Evolutionary conservation across 176 grass and related monocot genomes (phyloP), one percentile per base, ranked within the genome.

Genomic region (Carex scoparia): DNA sequence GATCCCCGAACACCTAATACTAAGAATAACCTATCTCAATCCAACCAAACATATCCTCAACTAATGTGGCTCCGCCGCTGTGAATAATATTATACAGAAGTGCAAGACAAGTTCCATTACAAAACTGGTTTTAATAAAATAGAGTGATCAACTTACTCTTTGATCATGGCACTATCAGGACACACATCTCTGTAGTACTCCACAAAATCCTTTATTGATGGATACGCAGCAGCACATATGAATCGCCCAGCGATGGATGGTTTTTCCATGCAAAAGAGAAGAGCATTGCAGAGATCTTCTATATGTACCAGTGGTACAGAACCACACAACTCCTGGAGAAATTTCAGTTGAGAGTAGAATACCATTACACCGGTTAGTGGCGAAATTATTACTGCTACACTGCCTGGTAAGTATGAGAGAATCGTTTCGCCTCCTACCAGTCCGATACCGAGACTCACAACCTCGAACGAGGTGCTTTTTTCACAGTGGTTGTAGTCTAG

Each of bases 261-360:
- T 10, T 68, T 89, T 1, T 95, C 89, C 87, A 93, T 93, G 84
- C 88, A 90, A 76, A 93, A 97, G 5, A 81, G 12, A 71, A 91
- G 91, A 5, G 94, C 91, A 48, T 93, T 84, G 51, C 89, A 91
- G 16, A 64, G 46, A 75, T 97, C 94, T 0, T 93, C 94, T 10
- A 97, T n/a, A 85, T 97, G 91, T 57, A 59, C 85, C 63, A 93
- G 33, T 8, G 89, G 91, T 84, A 97, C 84, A 19, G 84, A 93
- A 7, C 94, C 94, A 23, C 90, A 14, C 81, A 97, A 38, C 10
- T 85, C 86, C 84, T 93, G 94, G 18, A 97, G 0, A 61, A 93
- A 85, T 42, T 82, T 80, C 0, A 97, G 69, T 27, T 31, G 10
- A 61, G 79, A 87, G 78, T 84, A 86, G 57, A 0, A 0, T 0